Conservation (phyloP, 176 grass and related monocot genomes). For the Thinopyrum elongatum region DNA sequence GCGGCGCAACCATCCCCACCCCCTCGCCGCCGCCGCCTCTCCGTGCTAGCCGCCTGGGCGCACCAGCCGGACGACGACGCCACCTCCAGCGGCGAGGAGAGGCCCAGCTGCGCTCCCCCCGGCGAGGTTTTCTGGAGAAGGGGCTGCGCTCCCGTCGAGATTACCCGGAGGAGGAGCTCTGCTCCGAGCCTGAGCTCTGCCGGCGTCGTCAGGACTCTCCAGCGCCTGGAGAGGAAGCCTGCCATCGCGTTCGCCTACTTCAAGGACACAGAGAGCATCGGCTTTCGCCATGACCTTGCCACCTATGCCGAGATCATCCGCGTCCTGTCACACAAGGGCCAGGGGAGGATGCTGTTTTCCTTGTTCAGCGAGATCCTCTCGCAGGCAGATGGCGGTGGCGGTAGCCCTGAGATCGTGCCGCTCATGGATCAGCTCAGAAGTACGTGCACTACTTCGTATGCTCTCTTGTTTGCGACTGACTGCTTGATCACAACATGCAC, state of each 20-base stretch:
- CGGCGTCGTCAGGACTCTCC: constrained; percentile 39
- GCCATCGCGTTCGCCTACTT: constrained; percentile 57
- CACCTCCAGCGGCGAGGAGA: constrained; percentile 57
- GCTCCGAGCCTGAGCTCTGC: constrained; percentile 24
- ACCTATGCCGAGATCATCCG: constrained; percentile 55
- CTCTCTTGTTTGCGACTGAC: constrained; percentile 38
- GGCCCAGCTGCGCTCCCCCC: background rate
- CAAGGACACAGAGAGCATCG: constrained; percentile 40
- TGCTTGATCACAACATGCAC: constrained; percentile 57
- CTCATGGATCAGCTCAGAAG: constrained; percentile 44
- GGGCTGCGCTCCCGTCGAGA: background rate
- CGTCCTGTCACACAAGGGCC: constrained; percentile 34
- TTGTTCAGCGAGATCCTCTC: constrained; percentile 51
- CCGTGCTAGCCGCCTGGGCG: background rate
- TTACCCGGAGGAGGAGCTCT: background rate
- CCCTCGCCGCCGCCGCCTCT: constrained; percentile 2
- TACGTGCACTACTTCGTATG: background rate
- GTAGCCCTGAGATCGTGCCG: constrained; percentile 27
- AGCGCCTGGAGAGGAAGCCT: constrained; percentile 40
- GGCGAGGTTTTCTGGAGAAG: background rate
- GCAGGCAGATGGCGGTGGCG: background rate
- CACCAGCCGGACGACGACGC: constrained; percentile 26
- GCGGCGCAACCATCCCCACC: background rate
- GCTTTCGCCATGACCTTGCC: constrained; percentile 57
- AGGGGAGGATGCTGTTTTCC: constrained; percentile 42